Base-by-base conservation (phyloP, 768 basidiomycete species). In the Hypholoma fasciculare region DNA sequence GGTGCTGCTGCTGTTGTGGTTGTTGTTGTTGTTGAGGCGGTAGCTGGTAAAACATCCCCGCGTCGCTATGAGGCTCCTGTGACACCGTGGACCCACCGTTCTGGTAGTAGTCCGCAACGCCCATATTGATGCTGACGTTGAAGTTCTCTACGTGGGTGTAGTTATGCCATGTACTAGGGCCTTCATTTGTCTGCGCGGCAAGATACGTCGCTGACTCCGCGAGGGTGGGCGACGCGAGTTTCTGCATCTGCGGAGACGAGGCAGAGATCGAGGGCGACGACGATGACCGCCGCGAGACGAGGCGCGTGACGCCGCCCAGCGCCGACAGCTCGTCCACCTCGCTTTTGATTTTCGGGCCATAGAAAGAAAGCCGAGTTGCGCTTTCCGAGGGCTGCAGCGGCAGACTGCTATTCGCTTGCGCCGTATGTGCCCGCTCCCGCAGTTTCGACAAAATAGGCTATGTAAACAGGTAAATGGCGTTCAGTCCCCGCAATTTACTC, bases 361-460 rank as follows among this genome's bases (percentile, higher is more conserved):
- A 72, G 57, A 71, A 75, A 3, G 76, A 67, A 1, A 73, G 65
- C 38, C 75, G 73, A 12, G 72, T 64, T 12, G 69, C 60, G 8
- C 36, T 63, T 12, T 65, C 63, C 13, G 59, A 51, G 38, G 61
- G 56, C 26, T 42, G 61, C 27, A 61, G 50, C 36, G 66, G 65
- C 16, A 67, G 64, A 19, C 65, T 65, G 20, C 67, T 52, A 61
- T 61, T 71, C 13, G 72, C 57, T 36, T 80, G 72, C 56, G 77
- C 73, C 60, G 72, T 71, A 69, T 79, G 71, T 52, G 84, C 86
- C 14, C 83, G 77, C 14, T 81, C 82, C 56, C 76, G 77, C 58
- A 88, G 71, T 57, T 82, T 86, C 42, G 76, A 76, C 12, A 89
- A 71, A 23, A 88, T 82, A n/a, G 86, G 86, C 87, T 89, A n/a